These are phyloP conservation scores for Plantago major DNA, from an alignment of 257 asterid genomes.

Conservation along the genomic window DNA sequence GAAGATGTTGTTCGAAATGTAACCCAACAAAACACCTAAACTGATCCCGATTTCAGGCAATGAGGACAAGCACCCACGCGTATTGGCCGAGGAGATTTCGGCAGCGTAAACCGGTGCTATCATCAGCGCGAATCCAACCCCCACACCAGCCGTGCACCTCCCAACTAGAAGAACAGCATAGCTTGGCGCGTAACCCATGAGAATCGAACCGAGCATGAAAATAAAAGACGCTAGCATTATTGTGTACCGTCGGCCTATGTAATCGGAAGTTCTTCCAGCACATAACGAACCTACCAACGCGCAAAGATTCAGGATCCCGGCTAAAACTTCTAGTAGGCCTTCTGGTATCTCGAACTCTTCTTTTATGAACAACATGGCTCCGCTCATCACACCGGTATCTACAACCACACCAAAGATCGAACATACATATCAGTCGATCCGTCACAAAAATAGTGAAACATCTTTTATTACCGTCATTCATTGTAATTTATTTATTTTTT, in stretches of 20 bases:
- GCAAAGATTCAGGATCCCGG: constrained; percentile 67
- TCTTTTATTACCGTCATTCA: too few relatives aligned
- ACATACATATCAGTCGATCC: too few relatives aligned
- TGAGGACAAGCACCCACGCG: constrained; percentile 61
- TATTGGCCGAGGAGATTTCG: constrained; percentile 56
- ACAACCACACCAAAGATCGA: constrained; percentile 3
- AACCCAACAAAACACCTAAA: constrained; percentile 54
- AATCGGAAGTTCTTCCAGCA: constrained; percentile 70
- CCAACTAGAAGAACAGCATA: constrained; percentile 47
- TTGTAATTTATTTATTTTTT: too few relatives aligned
- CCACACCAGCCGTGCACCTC: constrained; percentile 62
- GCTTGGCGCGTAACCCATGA: constrained; percentile 66
- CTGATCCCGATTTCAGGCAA: constrained; percentile 74
- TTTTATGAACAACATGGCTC: constrained; percentile 71
- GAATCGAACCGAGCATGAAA: constrained; percentile 58
- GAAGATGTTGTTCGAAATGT: constrained; percentile 48
- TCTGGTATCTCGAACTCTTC: constrained; percentile 58
- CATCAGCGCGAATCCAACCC: constrained; percentile 85
- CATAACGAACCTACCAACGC: constrained; percentile 60
- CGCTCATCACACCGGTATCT: constrained; percentile 89
- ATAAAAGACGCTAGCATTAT: constrained; percentile 47
- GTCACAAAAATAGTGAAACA: too few relatives aligned
- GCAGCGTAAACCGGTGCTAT: constrained; percentile 83
- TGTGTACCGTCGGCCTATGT: constrained; percentile 61
- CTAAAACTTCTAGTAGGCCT: constrained; percentile 44